Conservation (phyloP, 1,139 yeast genomes). For the Diutina ranongensis region DNA sequence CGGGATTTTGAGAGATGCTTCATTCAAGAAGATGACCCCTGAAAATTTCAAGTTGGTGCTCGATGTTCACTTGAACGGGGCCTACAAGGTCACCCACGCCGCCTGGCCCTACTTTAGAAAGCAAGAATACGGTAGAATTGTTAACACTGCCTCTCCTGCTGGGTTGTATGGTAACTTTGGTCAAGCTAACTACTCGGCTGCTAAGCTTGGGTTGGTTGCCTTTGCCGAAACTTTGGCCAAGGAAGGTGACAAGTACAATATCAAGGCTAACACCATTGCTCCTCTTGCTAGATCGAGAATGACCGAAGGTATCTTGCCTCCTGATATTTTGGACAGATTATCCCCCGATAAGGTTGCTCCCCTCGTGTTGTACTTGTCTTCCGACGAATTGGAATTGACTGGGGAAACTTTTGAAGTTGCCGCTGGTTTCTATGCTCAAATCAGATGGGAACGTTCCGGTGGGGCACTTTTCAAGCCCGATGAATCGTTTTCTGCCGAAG, state of each 20-base stretch:
- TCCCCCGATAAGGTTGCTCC: constrained; percentile 89
- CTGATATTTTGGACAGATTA: constrained; percentile 67
- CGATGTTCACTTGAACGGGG: constrained; percentile 84
- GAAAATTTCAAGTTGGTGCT: constrained; percentile 70
- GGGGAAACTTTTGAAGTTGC: constrained; percentile 88
- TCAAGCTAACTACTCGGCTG: constrained; percentile 92
- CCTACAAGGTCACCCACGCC: constrained; percentile 74
- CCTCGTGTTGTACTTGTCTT: constrained; percentile 69
- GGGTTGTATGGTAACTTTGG: constrained; percentile 96
- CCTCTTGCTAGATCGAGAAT: constrained; percentile 93
- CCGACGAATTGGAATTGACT: constrained; percentile 37
- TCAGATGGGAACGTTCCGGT: constrained; percentile 89
- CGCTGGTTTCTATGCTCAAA: constrained; percentile 86
- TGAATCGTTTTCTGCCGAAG: constrained; percentile 69
- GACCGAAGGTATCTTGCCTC: constrained; percentile 88
- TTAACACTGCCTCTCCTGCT: constrained; percentile 94
- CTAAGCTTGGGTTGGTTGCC: constrained; percentile 83
- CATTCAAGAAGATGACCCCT: constrained; percentile 73
- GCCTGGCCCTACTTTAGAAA: constrained; percentile 88
- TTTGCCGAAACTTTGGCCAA: constrained; percentile 90
- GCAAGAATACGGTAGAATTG: constrained; percentile 78
- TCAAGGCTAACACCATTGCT: constrained; percentile 77
- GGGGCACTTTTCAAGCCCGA: constrained; percentile 82
- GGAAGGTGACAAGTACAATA: constrained; percentile 83
- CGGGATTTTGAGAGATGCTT: constrained; percentile 75